Evolutionary conservation across 2,329 filamentous ascomycete species (phyloP).

Genomic region (Venturiaceae sp.): DNA sequence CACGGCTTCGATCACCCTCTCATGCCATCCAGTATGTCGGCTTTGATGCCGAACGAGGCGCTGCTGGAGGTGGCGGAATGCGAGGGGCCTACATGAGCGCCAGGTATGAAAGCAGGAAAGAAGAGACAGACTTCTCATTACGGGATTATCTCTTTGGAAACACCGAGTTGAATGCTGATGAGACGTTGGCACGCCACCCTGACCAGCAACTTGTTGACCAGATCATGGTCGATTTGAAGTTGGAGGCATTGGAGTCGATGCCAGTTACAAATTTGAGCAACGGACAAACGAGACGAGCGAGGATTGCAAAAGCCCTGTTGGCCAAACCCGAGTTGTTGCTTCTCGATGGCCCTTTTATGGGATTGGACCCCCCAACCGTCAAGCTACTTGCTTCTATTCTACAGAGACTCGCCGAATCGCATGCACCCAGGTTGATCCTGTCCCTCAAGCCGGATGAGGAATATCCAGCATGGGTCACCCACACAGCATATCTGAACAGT

Average conservation of each 20-base stretch:
- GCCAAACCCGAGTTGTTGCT: constrained; percentile 70
- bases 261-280: constrained; percentile 89
- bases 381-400: constrained; percentile 63
- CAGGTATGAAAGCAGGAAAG: constrained; percentile 78
- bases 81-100: constrained; percentile 79
- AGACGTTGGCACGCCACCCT: constrained; percentile 33
- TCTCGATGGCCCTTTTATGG: constrained; percentile 86
- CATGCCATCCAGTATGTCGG: constrained; percentile 81
- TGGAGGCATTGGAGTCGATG: constrained; percentile 62
- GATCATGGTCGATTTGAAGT: constrained; percentile 59
- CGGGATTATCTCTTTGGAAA: constrained; percentile 72
- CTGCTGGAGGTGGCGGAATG: constrained; percentile 43
- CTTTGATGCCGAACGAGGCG: constrained; percentile 62
- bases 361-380: constrained; percentile 77
- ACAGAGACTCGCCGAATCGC: constrained; percentile 53
- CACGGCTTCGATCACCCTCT: constrained; percentile 46
- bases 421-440: constrained; percentile 63
- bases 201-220: constrained; percentile 39
- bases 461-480: constrained; percentile 83
- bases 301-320: constrained; percentile 80
- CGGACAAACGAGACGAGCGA: constrained; percentile 77
- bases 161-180: constrained; percentile 68
- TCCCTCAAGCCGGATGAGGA: constrained; percentile 76
- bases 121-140: constrained; percentile 81
- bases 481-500: constrained; percentile 63